phyloP scores from a whole-genome alignment of 495 filamentous ascomycete genomes.

The Amphirosellinia nigrospora region DNA sequence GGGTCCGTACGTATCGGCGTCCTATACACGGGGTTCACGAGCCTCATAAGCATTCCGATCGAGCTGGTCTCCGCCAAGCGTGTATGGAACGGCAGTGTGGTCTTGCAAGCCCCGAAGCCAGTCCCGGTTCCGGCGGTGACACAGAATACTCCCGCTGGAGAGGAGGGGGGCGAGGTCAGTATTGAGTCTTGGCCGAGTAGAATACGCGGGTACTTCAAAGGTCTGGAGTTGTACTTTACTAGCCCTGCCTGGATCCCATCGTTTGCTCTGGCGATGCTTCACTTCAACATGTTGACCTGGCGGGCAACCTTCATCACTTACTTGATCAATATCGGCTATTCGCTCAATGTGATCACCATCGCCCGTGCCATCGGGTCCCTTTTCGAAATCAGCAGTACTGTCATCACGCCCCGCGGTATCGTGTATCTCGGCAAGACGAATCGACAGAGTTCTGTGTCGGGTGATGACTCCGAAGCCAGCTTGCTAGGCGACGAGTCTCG shows the following conservation, averaged over 20 bases:
- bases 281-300: slow-evolving; percentile 66
- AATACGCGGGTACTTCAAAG: slow-evolving; percentile 32
- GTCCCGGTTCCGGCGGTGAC: slow-evolving; percentile 11
- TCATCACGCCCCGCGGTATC: slow-evolving; percentile 48
- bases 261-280: slow-evolving; percentile 59
- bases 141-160: slow-evolving; percentile 3
- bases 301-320: slow-evolving; percentile 65
- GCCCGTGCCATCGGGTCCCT: slow-evolving; percentile 59
- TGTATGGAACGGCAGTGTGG: slow-evolving; percentile 44
- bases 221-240: slow-evolving; percentile 49
- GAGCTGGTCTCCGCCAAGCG: slow-evolving; percentile 47
- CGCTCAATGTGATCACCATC: slow-evolving; percentile 56
- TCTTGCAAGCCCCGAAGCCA: slow-evolving; percentile 38
- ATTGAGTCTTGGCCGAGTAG: slow-evolving; percentile 27
- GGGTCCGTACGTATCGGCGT: slow-evolving; percentile 57
- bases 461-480: slow-evolving; percentile 32
- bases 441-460: slow-evolving; percentile 16
- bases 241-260: slow-evolving; percentile 59
- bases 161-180: slow-evolving; percentile 20
- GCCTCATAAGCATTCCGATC: slow-evolving; percentile 43
- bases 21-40: slow-evolving; percentile 48
- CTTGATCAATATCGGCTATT: slow-evolving; percentile 61
- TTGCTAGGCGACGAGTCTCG: slow-evolving; percentile 25
- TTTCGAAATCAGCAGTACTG: slow-evolving; percentile 58
- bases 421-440: slow-evolving; percentile 39